phyloP scores from a whole-genome alignment of 129 eudicot species.

The Helichrysum umbraculigerum region DNA sequence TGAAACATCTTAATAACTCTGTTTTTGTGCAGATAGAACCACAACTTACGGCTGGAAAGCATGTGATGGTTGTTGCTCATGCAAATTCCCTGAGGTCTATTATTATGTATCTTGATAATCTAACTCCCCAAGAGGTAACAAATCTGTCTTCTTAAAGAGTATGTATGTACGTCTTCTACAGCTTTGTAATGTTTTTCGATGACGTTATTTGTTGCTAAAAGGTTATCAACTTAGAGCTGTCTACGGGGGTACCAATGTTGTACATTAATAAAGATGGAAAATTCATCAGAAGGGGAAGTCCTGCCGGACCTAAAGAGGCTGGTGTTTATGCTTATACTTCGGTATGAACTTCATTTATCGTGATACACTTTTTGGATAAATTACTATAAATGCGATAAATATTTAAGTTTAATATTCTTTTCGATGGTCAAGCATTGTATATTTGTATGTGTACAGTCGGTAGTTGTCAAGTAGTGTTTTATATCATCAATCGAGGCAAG shows the following conservation, averaged over 20 bases:
- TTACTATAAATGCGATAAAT: neutral
- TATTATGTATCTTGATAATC: constrained; percentile 80
- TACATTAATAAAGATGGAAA: constrained; percentile 67
- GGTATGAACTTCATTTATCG: constrained; percentile 40
- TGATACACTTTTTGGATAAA: neutral
- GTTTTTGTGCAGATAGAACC: constrained; percentile 68
- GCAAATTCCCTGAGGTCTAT: constrained; percentile 89
- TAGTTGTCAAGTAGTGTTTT: neutral
- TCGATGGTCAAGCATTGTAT: neutral
- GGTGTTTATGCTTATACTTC: constrained; percentile 76
- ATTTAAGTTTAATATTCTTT: neutral
- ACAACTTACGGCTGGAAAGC: constrained; percentile 60
- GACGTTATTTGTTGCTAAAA: constrained; percentile 26
- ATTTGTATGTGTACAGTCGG: neutral
- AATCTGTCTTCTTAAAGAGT: neutral
- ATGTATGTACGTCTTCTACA: neutral
- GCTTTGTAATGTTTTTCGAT: neutral
- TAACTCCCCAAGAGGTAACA: constrained; percentile 78
- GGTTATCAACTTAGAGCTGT: constrained; percentile 83
- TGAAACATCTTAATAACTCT: constrained; percentile 5
- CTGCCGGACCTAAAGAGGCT: constrained; percentile 61
- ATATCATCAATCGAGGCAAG: constrained; percentile 1
- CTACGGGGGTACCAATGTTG: constrained; percentile 89
- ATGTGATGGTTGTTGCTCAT: constrained; percentile 92
- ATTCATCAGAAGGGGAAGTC: constrained; percentile 85